phyloP scores from a whole-genome alignment of 1,139 yeast genomes.

The Geotrichum fermentans region DNA sequence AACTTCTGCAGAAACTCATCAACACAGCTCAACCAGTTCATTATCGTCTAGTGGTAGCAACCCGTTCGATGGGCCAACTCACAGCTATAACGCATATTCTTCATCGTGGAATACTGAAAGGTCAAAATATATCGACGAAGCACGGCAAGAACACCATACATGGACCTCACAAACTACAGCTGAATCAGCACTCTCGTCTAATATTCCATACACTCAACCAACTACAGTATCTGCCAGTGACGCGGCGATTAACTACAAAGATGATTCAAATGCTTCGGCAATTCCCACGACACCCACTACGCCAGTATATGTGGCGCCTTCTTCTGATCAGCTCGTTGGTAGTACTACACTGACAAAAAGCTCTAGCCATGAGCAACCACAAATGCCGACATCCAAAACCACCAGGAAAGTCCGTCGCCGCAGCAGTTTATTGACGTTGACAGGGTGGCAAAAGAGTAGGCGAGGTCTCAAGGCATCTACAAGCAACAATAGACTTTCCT shows the following conservation, averaged over 20 bases:
- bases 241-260: neutral
- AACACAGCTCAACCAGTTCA: constrained; percentile 10
- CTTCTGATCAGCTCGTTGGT: neutral
- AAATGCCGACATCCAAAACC: neutral
- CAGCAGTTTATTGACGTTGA: constrained; percentile 3
- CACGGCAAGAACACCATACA: neutral
- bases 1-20: constrained; percentile 2
- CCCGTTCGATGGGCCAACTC: neutral
- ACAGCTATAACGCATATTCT: neutral
- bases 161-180: neutral
- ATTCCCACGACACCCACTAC: neutral
- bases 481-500: neutral
- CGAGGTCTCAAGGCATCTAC: neutral
- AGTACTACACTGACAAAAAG: no score
- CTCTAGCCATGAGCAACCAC: no score
- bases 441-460: neutral
- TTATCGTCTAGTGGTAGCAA: constrained; percentile 10
- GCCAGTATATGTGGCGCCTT: neutral
- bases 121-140: neutral
- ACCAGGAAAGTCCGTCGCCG: constrained; percentile 1
- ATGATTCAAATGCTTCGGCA: neutral
- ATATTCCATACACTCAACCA: neutral
- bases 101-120: neutral
- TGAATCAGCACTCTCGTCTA: neutral
- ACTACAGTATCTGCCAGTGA: neutral